Evolutionary conservation across 1,284 basidiomycete genomes (phyloP), one percentile per base, ranked within the genome.

Genomic region (Apiotrichum brassicae): DNA sequence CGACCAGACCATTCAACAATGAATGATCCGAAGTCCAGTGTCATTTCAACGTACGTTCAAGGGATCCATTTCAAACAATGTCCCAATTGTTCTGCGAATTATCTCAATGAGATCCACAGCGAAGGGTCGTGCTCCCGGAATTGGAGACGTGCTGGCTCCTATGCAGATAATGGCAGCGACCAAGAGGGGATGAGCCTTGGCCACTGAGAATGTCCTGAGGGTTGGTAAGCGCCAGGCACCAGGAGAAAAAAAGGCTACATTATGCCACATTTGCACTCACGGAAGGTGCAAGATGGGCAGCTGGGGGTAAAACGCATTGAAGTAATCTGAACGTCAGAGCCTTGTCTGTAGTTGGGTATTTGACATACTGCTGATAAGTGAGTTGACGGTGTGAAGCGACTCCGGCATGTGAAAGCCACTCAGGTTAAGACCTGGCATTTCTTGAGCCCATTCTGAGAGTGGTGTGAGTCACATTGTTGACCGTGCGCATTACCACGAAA

Each of bases 321-420:
- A 58, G 48, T 62, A 62, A 16, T 48, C 60, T 62, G 26, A 6
- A 6, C n/a, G n/a, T n/a, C n/a, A n/a, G n/a, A n/a, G n/a, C n/a
- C n/a, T n/a, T n/a, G n/a, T n/a, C n/a, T n/a, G n/a, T n/a, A n/a
- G n/a, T n/a, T n/a, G n/a, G n/a, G 14, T 30, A 8, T 30, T 30
- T 30, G 14, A 51, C 57, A 22, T 34, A 56, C 57, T 32, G 25
- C 49, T 54, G 39, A 59, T 57, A 13, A 55, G 40, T 16, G 52
- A 53, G 30, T 59, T 59, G 37, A 59, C 54, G 4, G 55, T 54
- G 28, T 46, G 36, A 0, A 59, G 24, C 18, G 48, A 52, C 9
- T 50, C 35, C 13, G 57, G 55, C 54, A 59, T 54, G 36, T 41
- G 46, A 18, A 59, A 54, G 3, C 48, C 48, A 23, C 41, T 35